A percentile compares a stretch with the other conserved stretches of the same genome.
phyloP scores from a whole-genome alignment of 345 rosid genomes.

The Hirschfeldia incana region DNA sequence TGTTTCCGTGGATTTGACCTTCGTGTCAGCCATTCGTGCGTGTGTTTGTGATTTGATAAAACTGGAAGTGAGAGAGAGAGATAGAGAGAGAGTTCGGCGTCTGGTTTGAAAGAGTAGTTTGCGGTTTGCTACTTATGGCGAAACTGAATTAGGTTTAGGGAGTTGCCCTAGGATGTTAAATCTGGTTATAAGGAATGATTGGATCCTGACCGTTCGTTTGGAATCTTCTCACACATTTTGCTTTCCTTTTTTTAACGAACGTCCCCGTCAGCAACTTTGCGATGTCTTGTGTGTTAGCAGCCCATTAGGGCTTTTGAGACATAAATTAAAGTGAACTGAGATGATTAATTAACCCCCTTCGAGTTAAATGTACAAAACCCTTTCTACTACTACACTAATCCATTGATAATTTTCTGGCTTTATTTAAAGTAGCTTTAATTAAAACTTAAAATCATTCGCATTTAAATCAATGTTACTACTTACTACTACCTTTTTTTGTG shows the following conservation, averaged over 20 bases:
- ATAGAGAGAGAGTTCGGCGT: not conserved
- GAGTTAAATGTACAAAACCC: not conserved
- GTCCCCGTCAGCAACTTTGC: not conserved
- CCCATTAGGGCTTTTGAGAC: not conserved
- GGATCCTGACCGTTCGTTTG: not conserved
- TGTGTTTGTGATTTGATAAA: not conserved
- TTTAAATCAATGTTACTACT: not conserved
- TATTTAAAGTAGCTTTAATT: too few relatives aligned
- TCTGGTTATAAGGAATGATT: not conserved
- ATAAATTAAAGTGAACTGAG: not conserved
- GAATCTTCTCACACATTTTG: not conserved
- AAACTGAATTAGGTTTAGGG: not conserved
- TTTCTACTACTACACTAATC: not conserved
- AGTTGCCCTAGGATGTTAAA: not conserved
- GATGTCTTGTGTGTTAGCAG: not conserved
- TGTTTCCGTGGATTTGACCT: constrained; percentile 52
- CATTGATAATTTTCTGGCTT: not conserved
- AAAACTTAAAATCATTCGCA: not conserved
- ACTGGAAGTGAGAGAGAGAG: not conserved
- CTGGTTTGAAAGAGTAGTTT: not conserved
- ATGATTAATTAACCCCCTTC: too few relatives aligned
- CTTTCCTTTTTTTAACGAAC: not conserved
- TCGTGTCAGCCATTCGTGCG: constrained; percentile 30
- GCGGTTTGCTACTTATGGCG: not conserved
- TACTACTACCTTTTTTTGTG: too few relatives aligned